Base-by-base conservation (phyloP, 1,284 basidiomycete species). In the Anthracocystis walkeri region DNA sequence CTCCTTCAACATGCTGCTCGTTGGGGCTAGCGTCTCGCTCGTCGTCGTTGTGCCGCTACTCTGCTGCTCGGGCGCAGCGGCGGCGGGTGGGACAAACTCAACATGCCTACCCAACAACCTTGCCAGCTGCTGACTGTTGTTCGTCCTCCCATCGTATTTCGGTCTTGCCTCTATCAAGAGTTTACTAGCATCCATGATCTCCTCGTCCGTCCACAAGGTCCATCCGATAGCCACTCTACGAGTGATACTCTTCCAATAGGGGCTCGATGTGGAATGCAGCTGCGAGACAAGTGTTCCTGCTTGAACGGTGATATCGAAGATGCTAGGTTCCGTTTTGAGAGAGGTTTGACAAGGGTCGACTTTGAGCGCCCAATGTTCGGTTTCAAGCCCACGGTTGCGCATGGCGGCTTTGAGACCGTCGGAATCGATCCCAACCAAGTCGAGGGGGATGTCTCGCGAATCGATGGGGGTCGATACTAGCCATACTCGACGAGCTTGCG, bases 281-380 rank as follows among this genome's bases (percentile, higher is more conserved):
- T 63, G 48, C 8, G 63, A 46, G 11, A 70, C 63, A 6, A 77
- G 45, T 29, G 38, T 58, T n/a, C 49, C 66, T 6, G 21, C 53
- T 38, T 77, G 60, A 18, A 70, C 14, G 7, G 65, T 77, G 21
- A 74, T 73, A 49, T 77, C 70, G 40, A 77, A 54, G 42, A 77
- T 73, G 59, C 52, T 59, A 25, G 70, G 46, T 20, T 65, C 33
- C 2, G 38, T 38, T 23, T 72, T 65, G 42, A 42, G n/a, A n/a
- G n/a, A n/a, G n/a, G n/a, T n/a, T 42, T 14, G 41, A 41, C 4
- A 1, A 27, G 61, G 35, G 14, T 76, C 74, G 42, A 74, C 60
- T 40, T 70, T 73, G 38, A 77, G 58, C 3, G 75, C 75, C 75
- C 75, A 77, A 48, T 77, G 75, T 23, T 77, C 75, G 23, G 60